These are phyloP conservation scores for Ganoderma meredithae DNA, from an alignment of 1,284 basidiomycete species.

Conservation along the genomic window DNA sequence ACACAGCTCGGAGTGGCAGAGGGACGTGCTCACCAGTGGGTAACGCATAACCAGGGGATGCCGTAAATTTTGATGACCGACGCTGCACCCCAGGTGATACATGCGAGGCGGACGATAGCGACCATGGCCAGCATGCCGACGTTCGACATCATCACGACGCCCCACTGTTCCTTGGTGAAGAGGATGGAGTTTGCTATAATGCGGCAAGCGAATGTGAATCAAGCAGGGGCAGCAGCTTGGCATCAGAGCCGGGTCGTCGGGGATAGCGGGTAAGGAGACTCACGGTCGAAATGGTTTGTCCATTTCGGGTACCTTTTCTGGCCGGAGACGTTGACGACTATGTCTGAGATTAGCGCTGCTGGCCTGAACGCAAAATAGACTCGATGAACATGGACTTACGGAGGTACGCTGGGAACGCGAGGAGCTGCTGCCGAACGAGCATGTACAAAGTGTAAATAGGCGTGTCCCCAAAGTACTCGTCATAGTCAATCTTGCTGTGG, in stretches of 20 bases:
- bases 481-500: slow-evolving; percentile 51
- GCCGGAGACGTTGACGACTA: slow-evolving; percentile 69
- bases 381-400: slow-evolving; percentile 43
- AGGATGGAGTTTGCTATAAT: slow-evolving; percentile 57
- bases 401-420: slow-evolving; percentile 80
- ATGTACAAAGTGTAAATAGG: slow-evolving; percentile 63
- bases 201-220: not conserved
- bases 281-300: slow-evolving; percentile 68
- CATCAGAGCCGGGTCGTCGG: not conserved
- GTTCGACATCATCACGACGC: slow-evolving; percentile 62
- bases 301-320: slow-evolving; percentile 72
- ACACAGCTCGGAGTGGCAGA: not conserved
- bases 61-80: slow-evolving; percentile 61
- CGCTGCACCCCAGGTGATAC: slow-evolving; percentile 44
- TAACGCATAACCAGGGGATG: slow-evolving; percentile 63
- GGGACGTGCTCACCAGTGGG: slow-evolving; percentile 54
- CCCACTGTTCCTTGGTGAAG: slow-evolving; percentile 58
- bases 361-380: not conserved
- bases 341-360: not conserved
- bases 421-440: slow-evolving; percentile 68
- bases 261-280: slow-evolving; percentile 32
- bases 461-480: slow-evolving; percentile 65
- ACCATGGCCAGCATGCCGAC: slow-evolving; percentile 59
- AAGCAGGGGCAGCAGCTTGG: not conserved
- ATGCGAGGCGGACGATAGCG: slow-evolving; percentile 47